Evolutionary conservation across 176 grass and related monocot genomes (phyloP), one percentile per base, ranked within the genome.

Genomic region (Thalia dealbata): DNA sequence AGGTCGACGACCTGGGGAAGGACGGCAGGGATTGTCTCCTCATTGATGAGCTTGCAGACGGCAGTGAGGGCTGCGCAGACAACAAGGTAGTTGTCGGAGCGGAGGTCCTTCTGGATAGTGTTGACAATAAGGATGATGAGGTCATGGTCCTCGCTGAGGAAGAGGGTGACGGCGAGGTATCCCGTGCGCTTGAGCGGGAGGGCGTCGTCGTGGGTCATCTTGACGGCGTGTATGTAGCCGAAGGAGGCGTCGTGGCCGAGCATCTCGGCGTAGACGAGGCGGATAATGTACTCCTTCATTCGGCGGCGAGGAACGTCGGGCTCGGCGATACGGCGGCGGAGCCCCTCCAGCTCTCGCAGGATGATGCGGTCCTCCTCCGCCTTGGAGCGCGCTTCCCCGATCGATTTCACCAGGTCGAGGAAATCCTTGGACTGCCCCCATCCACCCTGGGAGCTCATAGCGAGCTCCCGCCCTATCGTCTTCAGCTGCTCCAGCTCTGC

Each of bases 311-410:
- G 90, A 19, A 99, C 91, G 75, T 99, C 90, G 61, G 95, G 95
- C 52, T 99, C 95, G 12, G 90, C 88, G 45, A 99, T 85, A 21
- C 95, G 87, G 67, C 90, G 95, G 62, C 87, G 81, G 83, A 99
- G 90, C 63, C 85, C 71, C 21, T 99, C 95, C 43, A 99, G 85
- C 80, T 99, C 95, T 15, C 90, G 90, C 52, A 83, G 38, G 64
- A 99, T 81, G 87, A 99, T 99, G 72, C 95, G 90, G 78, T 99
- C 95, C 88, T 99, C 95, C 88, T 99, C 95, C 15, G 95, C 91
- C 84, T 99, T 99, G 83, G 95, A 99, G 73, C 95, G 88, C 14
- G 90, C 85, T 80, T 99, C 95, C 76, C 95, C 95, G 75, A 99
- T 99, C 51, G 90, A 95, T 73, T 99, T 99, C 75, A 99, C 95